These are phyloP conservation scores for Salvia rosmarinus DNA, from an alignment of 257 asterid species.

Conservation along the genomic window DNA sequence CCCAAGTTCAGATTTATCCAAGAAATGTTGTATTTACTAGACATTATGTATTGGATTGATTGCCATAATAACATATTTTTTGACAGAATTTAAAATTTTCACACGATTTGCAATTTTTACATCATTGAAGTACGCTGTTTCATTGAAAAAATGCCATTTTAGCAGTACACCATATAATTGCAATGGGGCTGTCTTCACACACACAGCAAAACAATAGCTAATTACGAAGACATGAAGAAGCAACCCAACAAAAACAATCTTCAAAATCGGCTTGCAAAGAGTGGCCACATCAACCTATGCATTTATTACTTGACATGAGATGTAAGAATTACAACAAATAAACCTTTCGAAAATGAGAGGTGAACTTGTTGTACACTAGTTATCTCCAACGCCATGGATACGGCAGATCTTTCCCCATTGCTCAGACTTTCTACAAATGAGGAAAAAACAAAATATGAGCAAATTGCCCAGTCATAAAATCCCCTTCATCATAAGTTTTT, in stretches of 20 bases:
- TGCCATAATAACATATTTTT: not conserved
- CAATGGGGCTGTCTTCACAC: not conserved
- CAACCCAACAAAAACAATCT: not conserved
- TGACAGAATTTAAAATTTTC: too few species aligned
- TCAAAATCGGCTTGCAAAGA: not conserved
- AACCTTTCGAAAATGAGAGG: constrained; percentile 6
- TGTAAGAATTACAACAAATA: constrained; percentile 4
- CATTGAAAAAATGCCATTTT: too few species aligned
- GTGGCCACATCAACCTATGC: not conserved
- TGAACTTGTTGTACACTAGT: not conserved
- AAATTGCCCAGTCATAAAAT: not conserved
- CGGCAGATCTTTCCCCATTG: constrained; percentile 12
- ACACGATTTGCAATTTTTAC: too few species aligned
- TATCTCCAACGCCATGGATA: constrained; percentile 20
- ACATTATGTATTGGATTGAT: not conserved
- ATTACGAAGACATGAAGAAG: not conserved
- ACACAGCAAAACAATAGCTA: not conserved
- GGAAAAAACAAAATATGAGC: constrained; percentile 21
- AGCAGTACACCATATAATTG: too few species aligned
- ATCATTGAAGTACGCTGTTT: too few species aligned
- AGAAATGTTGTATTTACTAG: not conserved
- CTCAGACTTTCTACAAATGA: constrained; percentile 50
- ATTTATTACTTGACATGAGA: not conserved
- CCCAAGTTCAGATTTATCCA: not conserved
- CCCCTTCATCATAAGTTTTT: not conserved